Evolutionary conservation across 2,329 filamentous ascomycete species (phyloP).

Genomic region (Talaromyces sp.): DNA sequence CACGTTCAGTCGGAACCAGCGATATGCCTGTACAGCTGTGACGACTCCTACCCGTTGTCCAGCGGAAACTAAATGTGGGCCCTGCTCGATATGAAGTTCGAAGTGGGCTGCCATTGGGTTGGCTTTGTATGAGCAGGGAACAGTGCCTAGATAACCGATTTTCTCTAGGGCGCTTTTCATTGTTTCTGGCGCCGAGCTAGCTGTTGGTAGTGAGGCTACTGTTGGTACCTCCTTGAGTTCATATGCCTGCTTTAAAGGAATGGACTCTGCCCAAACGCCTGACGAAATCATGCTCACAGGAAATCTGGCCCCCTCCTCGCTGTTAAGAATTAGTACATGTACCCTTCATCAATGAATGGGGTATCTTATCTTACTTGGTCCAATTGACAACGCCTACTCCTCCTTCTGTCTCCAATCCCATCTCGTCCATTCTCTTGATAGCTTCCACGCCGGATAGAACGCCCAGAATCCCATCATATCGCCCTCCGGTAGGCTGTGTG

Average conservation of each 20-base stretch:
- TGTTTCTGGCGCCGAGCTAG: conserved; percentile 59
- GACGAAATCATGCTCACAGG: conserved; percentile 72
- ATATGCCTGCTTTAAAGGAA: conserved; percentile 65
- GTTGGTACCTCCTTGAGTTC: conserved; percentile 62
- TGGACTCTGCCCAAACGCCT: conserved; percentile 71
- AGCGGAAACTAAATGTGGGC: conserved; percentile 69
- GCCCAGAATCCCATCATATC: conserved; percentile 68
- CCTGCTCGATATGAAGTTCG: conserved; percentile 82
- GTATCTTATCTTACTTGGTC: conserved; percentile 32
- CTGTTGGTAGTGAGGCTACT: conserved; percentile 45
- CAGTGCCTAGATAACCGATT: conserved; percentile 68
- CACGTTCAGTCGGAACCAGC: conserved; percentile 71
- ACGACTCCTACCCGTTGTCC: conserved; percentile 70
- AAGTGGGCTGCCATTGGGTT: conserved; percentile 74
- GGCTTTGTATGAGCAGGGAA: conserved; percentile 58
- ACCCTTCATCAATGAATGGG: not conserved
- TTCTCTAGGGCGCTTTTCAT: conserved; percentile 70
- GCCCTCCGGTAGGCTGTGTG: conserved; percentile 58
- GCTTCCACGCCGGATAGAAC: conserved; percentile 74
- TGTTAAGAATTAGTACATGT: conserved; percentile 33
- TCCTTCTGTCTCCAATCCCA: conserved; percentile 68
- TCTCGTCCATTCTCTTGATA: conserved; percentile 68
- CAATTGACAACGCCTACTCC: conserved; percentile 72
- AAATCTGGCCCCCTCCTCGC: conserved; percentile 79
- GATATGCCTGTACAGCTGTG: conserved; percentile 72